Conservation (phyloP, 768 basidiomycete species). For the Strobilomyces confusus region DNA sequence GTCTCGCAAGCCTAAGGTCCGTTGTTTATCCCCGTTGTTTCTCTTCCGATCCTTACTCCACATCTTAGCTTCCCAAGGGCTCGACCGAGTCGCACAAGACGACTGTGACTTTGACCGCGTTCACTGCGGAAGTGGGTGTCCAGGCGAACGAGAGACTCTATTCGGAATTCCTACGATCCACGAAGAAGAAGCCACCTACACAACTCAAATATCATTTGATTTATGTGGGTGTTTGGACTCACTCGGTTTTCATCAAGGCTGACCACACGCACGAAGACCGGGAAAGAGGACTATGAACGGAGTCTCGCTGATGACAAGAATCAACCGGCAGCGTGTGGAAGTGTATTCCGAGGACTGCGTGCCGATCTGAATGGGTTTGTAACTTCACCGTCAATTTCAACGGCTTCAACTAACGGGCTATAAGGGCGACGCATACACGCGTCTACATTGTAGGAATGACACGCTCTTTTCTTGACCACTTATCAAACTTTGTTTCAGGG, state of each 20-base stretch:
- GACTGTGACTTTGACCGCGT: too few relatives aligned
- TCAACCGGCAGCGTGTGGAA: neutral
- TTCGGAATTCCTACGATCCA: too few relatives aligned
- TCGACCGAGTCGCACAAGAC: too few relatives aligned
- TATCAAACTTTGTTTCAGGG: conserved; percentile 20
- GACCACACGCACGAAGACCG: conserved; percentile 39
- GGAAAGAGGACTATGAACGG: neutral
- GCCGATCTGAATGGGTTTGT: neutral
- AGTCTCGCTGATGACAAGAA: conserved; percentile 53
- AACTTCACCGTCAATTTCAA: neutral
- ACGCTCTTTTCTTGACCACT: too few relatives aligned
- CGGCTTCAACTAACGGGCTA: neutral
- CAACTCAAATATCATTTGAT: too few relatives aligned
- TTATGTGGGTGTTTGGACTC: neutral
- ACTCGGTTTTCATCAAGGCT: neutral
- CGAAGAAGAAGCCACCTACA: too few relatives aligned
- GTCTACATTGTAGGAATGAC: neutral
- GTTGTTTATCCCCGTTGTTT: conserved; percentile 38
- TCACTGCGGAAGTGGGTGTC: too few relatives aligned
- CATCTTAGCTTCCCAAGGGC: too few relatives aligned
- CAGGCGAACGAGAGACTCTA: too few relatives aligned
- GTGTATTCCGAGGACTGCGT: neutral
- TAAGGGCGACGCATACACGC: neutral
- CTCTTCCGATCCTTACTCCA: too few relatives aligned
- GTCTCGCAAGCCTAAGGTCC: conserved; percentile 29